Base-by-base conservation (phyloP, 2,329 filamentous ascomycete genomes). In the Diaporthe velutina region DNA sequence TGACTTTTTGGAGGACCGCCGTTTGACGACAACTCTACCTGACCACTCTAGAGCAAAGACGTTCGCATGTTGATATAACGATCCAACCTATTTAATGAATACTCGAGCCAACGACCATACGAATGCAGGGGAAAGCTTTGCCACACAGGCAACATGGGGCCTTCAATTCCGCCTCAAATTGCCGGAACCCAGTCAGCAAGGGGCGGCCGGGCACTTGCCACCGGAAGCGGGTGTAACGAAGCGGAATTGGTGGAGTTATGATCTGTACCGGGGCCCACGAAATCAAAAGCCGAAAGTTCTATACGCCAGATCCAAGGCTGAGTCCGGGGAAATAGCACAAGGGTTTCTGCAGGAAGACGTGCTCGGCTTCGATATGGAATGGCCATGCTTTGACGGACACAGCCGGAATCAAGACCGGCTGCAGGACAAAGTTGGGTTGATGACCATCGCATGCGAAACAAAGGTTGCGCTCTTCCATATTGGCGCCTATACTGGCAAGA, bases 401-500 rank as follows among this genome's bases (percentile, higher is more conserved):
- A 70, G 12, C 52, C 22, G 38, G 33, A 19, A n/a, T 13, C 74
- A 66, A 28, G 35, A 64, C 3, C 64, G 61, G 4, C 54, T 70
- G 17, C 61, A 73, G 15, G 72, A 70, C 54, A 35, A 40, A 10
- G 22, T 74, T 33, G 64, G 52, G 17, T 13, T 70, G 8, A 70
- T 70, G 13, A 40, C 64, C 61, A n/a, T 73, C n/a, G 72, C 72
- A 4, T 28, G 38, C 42, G 64, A 70, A n/a, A 25, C 40, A 12
- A 70, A 42, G 45, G 61, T 74, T 17, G 72, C 64, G 13, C 42
- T 61, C 9, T 61, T 70, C 54, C 54, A 74, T 58, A 1, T 70
- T 35, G 64, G 64, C 8, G 72, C 72, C 4, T 57, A 55, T n/a
- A 64, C 75, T 22, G 80, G 80, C 9, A 42, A 75, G 1, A 78